A percentile compares a stretch with the other conserved stretches of the same genome.
Evolutionary conservation across 306 rosid genomes (phyloP).

Genomic region (Argentina anserina): DNA sequence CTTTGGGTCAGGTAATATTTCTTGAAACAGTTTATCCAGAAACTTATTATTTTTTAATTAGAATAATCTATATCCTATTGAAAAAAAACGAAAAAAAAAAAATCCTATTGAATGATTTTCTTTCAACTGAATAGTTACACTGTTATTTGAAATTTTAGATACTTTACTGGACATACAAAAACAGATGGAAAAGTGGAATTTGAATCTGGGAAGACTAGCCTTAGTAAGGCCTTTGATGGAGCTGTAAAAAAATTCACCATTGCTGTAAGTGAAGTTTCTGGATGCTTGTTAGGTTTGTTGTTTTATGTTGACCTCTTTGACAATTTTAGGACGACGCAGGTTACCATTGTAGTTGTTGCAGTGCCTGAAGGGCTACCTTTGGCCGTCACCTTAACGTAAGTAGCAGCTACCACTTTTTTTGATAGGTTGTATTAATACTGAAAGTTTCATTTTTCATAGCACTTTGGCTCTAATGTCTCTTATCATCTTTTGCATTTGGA

Average conservation of each 20-base stretch:
- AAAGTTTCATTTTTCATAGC: constrained; percentile 4
- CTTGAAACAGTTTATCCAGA: no score
- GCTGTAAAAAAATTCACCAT: constrained; percentile 81
- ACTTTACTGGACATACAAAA: constrained; percentile 65
- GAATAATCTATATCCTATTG: constrained; percentile 4
- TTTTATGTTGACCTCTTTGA: not conserved
- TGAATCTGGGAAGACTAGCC: constrained; percentile 48
- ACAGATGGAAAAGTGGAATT: constrained; percentile 45
- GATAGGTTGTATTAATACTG: constrained; percentile 9
- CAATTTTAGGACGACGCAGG: constrained; percentile 61
- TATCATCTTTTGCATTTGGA: constrained; percentile 19
- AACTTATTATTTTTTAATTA: not conserved
- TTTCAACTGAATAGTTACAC: constrained; percentile 22
- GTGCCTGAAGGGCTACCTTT: constrained; percentile 98
- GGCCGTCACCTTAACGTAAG: constrained; percentile 98
- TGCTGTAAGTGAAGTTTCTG: constrained; percentile 66
- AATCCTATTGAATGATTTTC: constrained; percentile 1
- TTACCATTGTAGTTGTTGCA: constrained; percentile 97
- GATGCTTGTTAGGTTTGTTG: constrained; percentile 9
- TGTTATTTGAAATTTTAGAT: constrained; percentile 48
- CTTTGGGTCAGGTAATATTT: constrained; percentile 73
- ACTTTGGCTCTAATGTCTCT: constrained; percentile 18
- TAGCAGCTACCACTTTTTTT: constrained; percentile 18
- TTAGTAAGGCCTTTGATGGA: constrained; percentile 48
- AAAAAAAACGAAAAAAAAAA: no score